Conservation (phyloP, 1,284 basidiomycete genomes). For the Coriolopsis trogii region DNA sequence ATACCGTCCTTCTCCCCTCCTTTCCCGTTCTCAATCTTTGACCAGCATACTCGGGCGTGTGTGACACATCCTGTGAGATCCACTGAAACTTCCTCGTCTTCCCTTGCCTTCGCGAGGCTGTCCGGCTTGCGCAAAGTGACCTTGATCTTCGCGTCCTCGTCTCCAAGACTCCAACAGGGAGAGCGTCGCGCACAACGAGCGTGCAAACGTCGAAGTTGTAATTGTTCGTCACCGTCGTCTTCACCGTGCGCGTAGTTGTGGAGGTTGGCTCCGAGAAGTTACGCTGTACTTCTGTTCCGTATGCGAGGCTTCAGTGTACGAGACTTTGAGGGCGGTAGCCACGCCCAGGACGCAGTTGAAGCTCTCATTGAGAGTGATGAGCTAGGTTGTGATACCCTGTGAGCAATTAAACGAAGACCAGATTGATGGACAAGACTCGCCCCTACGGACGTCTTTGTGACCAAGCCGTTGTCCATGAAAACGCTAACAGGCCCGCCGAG, state of each 20-base stretch:
- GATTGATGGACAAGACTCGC: constrained; percentile 37
- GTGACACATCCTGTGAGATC: neutral
- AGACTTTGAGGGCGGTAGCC: constrained; percentile 49
- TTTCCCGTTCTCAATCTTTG: constrained; percentile 17
- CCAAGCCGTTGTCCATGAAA: constrained; percentile 51
- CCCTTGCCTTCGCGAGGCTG: constrained; percentile 48
- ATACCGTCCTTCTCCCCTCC: constrained; percentile 32
- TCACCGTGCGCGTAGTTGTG: neutral
- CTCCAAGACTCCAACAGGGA: neutral
- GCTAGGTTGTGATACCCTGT: too few relatives aligned
- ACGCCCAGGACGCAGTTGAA: constrained; percentile 56
- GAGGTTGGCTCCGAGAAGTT: neutral
- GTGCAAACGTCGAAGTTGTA: constrained; percentile 34
- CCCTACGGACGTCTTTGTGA: constrained; percentile 48
- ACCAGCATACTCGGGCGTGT: constrained; percentile 30
- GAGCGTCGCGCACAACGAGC: neutral
- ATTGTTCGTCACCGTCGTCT: neutral
- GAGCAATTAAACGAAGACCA: too few relatives aligned
- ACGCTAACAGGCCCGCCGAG: constrained; percentile 53
- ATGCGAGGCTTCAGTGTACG: constrained; percentile 44
- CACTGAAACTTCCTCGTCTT: constrained; percentile 41
- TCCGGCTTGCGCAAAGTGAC: constrained; percentile 50
- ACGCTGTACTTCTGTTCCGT: constrained; percentile 33
- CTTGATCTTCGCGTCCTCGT: constrained; percentile 12
- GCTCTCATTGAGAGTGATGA: constrained; percentile 39